phyloP scores from a whole-genome alignment of 108 stramenopile genomes.

The Seminavis robusta region DNA sequence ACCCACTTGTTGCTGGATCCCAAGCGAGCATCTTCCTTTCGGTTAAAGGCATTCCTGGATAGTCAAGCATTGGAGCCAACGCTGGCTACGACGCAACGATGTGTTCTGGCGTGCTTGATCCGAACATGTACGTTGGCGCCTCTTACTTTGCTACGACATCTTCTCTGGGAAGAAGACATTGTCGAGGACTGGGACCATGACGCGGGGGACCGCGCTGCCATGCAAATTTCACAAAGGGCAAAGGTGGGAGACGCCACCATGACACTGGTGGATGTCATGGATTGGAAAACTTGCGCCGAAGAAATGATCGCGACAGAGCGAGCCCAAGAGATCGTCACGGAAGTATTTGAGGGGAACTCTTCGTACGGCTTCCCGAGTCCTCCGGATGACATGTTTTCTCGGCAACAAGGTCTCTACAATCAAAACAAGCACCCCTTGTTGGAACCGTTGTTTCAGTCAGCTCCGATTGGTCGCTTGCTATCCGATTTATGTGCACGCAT shows the following conservation, averaged over 20 bases:
- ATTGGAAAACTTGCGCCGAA: slow-evolving; percentile 59
- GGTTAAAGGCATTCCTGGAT: slow-evolving; percentile 57
- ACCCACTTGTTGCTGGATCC: slow-evolving; percentile 79
- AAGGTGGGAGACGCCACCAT: slow-evolving; percentile 53
- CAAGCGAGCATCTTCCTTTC: slow-evolving; percentile 46
- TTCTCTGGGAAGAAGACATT: slow-evolving; percentile 47
- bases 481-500: slow-evolving; percentile 79
- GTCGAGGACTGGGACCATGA: slow-evolving; percentile 44
- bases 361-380: no score
- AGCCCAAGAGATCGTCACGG: no score
- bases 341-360: no score
- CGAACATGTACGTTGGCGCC: slow-evolving; percentile 58
- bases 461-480: slow-evolving; percentile 72
- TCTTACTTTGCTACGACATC: slow-evolving; percentile 61
- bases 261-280: slow-evolving; percentile 69
- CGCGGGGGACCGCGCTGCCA: slow-evolving; percentile 28
- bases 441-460: slow-evolving; percentile 50
- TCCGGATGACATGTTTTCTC: no score
- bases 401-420: no score
- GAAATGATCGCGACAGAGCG: slow-evolving; percentile 41
- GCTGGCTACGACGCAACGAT: slow-evolving; percentile 64
- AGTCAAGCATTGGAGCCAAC: slow-evolving; percentile 50
- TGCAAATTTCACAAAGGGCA: slow-evolving; percentile 31
- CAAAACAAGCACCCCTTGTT: no score
- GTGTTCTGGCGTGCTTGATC: slow-evolving; percentile 72